phyloP scores from a whole-genome alignment of 371 early-diverging fungal species.

The Capillidium rhysosporum region DNA sequence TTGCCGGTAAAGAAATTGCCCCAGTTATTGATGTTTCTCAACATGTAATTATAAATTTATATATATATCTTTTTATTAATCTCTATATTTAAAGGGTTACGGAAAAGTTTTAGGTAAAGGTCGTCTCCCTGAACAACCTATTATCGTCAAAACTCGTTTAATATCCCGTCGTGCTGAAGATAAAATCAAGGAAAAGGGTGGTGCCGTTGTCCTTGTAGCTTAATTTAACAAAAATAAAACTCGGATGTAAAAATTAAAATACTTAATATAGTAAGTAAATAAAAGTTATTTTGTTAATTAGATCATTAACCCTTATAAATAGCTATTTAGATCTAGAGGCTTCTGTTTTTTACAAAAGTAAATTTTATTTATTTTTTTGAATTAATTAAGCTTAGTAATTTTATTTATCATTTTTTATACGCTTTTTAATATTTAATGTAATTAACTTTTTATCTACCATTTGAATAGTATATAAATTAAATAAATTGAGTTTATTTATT shows the following conservation, averaged over 20 bases:
- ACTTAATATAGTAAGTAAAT: too few species aligned
- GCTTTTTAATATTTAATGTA: too few species aligned
- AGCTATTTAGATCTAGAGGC: too few species aligned
- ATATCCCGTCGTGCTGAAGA: conserved; percentile 91
- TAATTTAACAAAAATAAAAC: conserved; percentile 9
- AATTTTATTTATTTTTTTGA: too few species aligned
- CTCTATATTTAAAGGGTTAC: conserved; percentile 47
- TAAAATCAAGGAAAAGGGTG: conserved; percentile 98
- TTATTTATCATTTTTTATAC: too few species aligned
- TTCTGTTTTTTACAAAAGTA: too few species aligned
- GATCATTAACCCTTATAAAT: too few species aligned
- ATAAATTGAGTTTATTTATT: too few species aligned
- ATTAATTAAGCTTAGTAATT: too few species aligned
- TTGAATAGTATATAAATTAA: too few species aligned
- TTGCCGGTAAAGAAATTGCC: conserved; percentile 72
- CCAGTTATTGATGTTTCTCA: conserved; percentile 85
- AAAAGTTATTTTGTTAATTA: too few species aligned
- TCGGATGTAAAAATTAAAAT: not conserved
- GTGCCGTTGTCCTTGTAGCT: conserved; percentile 36
- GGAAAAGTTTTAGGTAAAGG: conserved; percentile 98
- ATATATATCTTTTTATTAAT: conserved; percentile 5
- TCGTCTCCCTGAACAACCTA: conserved; percentile 68
- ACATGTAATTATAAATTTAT: conserved; percentile 32
- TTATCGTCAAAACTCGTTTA: conserved; percentile 95
- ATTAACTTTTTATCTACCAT: too few species aligned